Evolutionary conservation across 208 protist genomes (phyloP).

Genomic region (Wallacemonas sp.): DNA sequence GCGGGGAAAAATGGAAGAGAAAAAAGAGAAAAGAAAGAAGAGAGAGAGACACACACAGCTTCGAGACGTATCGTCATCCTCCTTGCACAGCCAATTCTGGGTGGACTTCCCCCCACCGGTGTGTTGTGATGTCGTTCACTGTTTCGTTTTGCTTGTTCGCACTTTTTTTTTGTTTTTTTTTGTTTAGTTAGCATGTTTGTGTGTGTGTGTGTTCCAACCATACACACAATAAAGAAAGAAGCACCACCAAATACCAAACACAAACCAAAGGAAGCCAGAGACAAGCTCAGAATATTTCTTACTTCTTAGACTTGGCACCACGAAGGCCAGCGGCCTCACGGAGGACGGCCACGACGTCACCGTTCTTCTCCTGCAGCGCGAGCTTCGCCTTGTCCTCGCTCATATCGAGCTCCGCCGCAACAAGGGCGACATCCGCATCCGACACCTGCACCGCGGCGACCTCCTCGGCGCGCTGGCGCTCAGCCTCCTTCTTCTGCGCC

Average conservation of each 20-base stretch:
- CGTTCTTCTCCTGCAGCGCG: conserved; percentile 58
- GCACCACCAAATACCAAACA: neutral
- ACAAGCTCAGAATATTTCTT: conserved; percentile 14
- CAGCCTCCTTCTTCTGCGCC: conserved; percentile 54
- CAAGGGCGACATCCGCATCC: conserved; percentile 51
- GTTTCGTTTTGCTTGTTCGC: conserved; percentile 9
- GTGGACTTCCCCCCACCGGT: no score
- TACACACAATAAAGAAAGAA: neutral
- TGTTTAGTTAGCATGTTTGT: neutral
- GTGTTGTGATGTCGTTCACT: neutral
- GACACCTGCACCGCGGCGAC: conserved; percentile 38
- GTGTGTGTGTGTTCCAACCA: neutral
- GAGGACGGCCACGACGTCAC: conserved; percentile 56
- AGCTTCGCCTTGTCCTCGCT: conserved; percentile 34
- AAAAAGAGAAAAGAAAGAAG: no score
- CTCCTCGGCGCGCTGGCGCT: conserved; percentile 56
- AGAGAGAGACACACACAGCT: no score
- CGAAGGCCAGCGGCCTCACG: conserved; percentile 66
- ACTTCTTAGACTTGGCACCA: conserved; percentile 38
- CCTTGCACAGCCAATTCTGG: no score
- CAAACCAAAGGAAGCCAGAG: neutral
- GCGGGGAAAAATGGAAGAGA: no score
- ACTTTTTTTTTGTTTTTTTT: no score
- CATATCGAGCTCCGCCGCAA: conserved; percentile 45
- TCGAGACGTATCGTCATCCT: no score